phyloP scores from a whole-genome alignment of 2,329 filamentous ascomycete species.

The Diplocarpon rosae region DNA sequence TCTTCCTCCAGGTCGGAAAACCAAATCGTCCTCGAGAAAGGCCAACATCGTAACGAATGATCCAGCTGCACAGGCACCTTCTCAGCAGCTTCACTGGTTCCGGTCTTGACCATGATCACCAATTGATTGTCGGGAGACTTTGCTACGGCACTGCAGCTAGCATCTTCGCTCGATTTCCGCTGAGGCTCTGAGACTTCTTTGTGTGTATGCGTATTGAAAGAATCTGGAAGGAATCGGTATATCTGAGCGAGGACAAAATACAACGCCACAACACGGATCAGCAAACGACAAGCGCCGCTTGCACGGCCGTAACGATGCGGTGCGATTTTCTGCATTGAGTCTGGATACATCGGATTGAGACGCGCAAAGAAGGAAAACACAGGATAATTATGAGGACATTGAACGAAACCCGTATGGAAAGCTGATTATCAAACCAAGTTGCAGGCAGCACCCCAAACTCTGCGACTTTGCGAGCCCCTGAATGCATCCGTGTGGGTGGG shows the following conservation, averaged over 20 bases:
- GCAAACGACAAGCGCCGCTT: no score
- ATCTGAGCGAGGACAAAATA: background rate
- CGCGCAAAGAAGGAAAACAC: no score
- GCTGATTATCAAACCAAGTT: background rate
- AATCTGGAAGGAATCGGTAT: background rate
- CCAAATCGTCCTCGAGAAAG: constrained; percentile 35
- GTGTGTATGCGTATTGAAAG: background rate
- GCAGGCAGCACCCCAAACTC: background rate
- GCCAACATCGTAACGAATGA: constrained; percentile 37
- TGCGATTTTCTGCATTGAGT: no score
- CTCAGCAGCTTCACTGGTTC: constrained; percentile 40
- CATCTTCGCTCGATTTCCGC: background rate
- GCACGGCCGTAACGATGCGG: no score
- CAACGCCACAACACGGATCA: no score
- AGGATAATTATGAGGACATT: no score
- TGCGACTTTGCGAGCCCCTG: background rate
- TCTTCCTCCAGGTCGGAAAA: constrained; percentile 45
- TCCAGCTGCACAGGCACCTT: constrained; percentile 42
- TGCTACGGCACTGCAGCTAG: background rate
- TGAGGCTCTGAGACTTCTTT: background rate
- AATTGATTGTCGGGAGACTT: background rate
- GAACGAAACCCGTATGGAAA: no score
- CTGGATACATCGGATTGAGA: no score
- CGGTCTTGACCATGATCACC: constrained; percentile 43
- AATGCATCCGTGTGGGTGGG: no score